phyloP scores from a whole-genome alignment of 257 asterid genomes.

The Capsicum baccatum region DNA sequence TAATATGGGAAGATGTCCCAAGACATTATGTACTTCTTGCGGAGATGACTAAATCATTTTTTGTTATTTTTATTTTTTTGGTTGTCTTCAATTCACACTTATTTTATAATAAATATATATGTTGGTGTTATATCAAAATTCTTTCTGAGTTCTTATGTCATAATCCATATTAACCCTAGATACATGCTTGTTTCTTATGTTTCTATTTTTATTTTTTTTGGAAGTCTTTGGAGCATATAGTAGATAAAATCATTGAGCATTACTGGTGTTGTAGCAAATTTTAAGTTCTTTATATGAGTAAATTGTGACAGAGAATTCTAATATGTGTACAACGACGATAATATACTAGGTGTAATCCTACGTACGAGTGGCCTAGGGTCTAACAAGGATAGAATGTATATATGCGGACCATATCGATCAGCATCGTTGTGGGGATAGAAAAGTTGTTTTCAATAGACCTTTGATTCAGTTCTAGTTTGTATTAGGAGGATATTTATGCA shows the following conservation, averaged over 20 bases:
- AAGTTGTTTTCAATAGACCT: no score
- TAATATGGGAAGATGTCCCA: constrained; percentile 20
- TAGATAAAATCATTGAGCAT: no score
- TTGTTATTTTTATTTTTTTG: neutral
- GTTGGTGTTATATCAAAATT: neutral
- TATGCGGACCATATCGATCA: no score
- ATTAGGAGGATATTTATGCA: no score
- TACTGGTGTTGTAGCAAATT: neutral
- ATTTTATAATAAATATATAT: neutral
- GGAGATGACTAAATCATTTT: neutral
- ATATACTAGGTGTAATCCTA: no score
- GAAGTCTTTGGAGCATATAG: neutral
- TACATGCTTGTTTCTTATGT: neutral
- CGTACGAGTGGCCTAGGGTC: no score
- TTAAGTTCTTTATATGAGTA: neutral
- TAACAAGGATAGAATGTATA: no score
- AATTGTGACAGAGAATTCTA: constrained; percentile 1
- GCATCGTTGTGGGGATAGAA: no score
- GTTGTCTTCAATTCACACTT: neutral
- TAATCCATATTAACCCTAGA: neutral
- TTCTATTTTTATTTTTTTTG: neutral
- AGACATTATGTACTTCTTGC: neutral
- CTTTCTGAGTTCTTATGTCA: neutral
- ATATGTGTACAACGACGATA: neutral
- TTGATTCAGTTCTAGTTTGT: no score